Conservation (phyloP, 257 asterid species). For the Craterostigma plantagineum region DNA sequence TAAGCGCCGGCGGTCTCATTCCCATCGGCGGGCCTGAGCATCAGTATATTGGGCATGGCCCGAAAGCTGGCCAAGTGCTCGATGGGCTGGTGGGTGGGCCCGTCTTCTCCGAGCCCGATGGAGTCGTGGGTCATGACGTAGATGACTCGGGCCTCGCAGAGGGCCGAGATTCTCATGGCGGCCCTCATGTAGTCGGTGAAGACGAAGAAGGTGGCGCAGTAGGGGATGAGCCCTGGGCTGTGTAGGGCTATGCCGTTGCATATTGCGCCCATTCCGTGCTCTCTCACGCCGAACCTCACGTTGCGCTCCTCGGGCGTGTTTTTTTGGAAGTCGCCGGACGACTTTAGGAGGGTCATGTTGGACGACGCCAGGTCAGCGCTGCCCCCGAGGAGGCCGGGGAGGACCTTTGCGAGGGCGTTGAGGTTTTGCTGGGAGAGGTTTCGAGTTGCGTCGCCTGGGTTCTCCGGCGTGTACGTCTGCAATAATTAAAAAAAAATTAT, state of each 20-base stretch:
- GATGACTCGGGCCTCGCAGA: slow-evolving; percentile 50
- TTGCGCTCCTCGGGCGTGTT: slow-evolving; percentile 69
- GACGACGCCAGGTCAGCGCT: slow-evolving; percentile 91
- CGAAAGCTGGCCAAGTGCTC: slow-evolving; percentile 73
- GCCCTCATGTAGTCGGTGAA: slow-evolving; percentile 77
- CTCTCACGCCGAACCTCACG: slow-evolving; percentile 60
- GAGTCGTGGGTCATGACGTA: slow-evolving; percentile 86
- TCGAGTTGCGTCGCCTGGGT: slow-evolving; percentile 60
- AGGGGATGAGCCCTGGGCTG: slow-evolving; percentile 58
- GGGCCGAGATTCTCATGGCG: slow-evolving; percentile 58
- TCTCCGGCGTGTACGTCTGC: slow-evolving; percentile 62
- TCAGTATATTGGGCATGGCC: slow-evolving; percentile 65
- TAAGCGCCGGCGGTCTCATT: slow-evolving; percentile 69
- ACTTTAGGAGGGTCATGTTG: slow-evolving; percentile 70
- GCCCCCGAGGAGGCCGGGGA: slow-evolving; percentile 73
- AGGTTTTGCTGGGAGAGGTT: slow-evolving; percentile 54
- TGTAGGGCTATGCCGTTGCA: slow-evolving; percentile 69
- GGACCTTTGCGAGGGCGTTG: slow-evolving; percentile 66
- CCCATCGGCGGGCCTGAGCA: slow-evolving; percentile 81
- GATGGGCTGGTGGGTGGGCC: slow-evolving; percentile 78
- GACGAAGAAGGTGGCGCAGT: slow-evolving; percentile 73
- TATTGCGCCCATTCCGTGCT: slow-evolving; percentile 64
- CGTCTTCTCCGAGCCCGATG: slow-evolving; percentile 79
- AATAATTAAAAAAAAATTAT: no score
- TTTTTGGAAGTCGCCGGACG: slow-evolving; percentile 65